phyloP scores from a whole-genome alignment of 345 rosid species.

The Luvunga scandens region DNA sequence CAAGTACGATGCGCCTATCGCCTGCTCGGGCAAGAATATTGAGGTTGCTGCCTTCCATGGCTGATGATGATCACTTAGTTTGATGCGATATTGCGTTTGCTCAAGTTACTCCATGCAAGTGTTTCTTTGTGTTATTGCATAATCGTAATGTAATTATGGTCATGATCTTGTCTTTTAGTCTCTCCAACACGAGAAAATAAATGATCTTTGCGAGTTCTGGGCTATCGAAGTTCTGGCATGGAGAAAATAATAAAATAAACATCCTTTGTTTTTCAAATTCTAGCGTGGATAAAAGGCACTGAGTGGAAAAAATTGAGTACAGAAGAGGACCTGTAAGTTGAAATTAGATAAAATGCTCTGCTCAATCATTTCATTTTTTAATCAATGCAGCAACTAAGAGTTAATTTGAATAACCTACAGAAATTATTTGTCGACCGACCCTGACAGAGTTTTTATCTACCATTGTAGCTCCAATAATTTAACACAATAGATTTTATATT shows the following conservation, averaged over 20 bases:
- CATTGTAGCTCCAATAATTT: too few relatives aligned
- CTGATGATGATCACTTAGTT: slow-evolving; percentile 1
- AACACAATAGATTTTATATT: too few relatives aligned
- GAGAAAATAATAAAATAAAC: slow-evolving; percentile 12
- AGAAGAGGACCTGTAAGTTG: too few relatives aligned
- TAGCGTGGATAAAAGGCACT: too few relatives aligned
- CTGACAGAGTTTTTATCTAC: too few relatives aligned
- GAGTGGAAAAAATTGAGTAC: too few relatives aligned
- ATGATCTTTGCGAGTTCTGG: neutral
- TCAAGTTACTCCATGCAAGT: neutral
- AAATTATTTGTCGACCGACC: too few relatives aligned
- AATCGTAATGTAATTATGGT: neutral
- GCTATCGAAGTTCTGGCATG: neutral
- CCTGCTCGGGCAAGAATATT: slow-evolving; percentile 31
- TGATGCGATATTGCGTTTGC: neutral
- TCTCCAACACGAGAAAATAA: neutral
- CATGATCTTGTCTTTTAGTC: neutral
- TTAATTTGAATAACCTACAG: too few relatives aligned
- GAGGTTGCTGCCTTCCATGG: slow-evolving; percentile 40
- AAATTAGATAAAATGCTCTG: too few relatives aligned
- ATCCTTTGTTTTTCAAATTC: too few relatives aligned
- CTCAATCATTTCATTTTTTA: too few relatives aligned
- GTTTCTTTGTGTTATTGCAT: neutral
- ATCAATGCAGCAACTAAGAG: too few relatives aligned
- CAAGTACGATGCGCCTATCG: slow-evolving; percentile 59